Conservation (phyloP, 768 basidiomycete genomes). For the Crucibulum laeve region DNA sequence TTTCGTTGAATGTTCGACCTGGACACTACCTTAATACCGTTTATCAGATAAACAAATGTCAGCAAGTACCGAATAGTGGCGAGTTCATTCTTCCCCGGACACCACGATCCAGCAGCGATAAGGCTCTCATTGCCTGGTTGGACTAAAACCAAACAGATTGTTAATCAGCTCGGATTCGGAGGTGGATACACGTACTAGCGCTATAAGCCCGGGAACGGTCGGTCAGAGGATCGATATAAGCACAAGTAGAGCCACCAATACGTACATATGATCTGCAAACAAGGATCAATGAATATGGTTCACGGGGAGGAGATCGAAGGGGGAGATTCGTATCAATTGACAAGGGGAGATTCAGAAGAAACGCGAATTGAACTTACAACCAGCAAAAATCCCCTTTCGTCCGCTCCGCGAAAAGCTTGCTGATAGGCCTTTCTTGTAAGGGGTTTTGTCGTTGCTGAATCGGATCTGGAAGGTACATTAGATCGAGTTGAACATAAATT, state of each 20-base stretch:
- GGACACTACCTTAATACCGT: slow-evolving; percentile 1
- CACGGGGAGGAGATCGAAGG: not conserved
- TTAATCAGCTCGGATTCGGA: not conserved
- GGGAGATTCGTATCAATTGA: not conserved
- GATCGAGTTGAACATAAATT: slow-evolving; percentile 1
- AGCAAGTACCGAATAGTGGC: slow-evolving; percentile 60
- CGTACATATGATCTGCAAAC: slow-evolving; percentile 61
- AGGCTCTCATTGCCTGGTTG: slow-evolving; percentile 63
- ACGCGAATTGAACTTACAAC: slow-evolving; percentile 50
- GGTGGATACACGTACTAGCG: slow-evolving; percentile 19
- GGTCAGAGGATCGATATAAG: not conserved
- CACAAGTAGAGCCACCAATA: slow-evolving; percentile 3
- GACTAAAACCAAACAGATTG: slow-evolving; percentile 32
- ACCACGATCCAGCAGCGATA: slow-evolving; percentile 80
- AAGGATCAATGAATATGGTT: not conserved
- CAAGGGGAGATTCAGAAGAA: not conserved
- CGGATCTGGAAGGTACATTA: slow-evolving; percentile 48
- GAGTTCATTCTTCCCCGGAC: slow-evolving; percentile 76
- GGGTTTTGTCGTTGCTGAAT: slow-evolving; percentile 93
- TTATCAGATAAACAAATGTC: not conserved
- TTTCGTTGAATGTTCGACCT: slow-evolving; percentile 63
- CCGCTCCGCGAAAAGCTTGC: slow-evolving; percentile 88
- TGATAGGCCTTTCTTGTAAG: slow-evolving; percentile 82
- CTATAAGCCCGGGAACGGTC: slow-evolving; percentile 10
- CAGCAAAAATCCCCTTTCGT: slow-evolving; percentile 85